These are phyloP conservation scores for Chlorella sp. DNA, from an alignment of 139 green algal species.

Conservation along the genomic window DNA sequence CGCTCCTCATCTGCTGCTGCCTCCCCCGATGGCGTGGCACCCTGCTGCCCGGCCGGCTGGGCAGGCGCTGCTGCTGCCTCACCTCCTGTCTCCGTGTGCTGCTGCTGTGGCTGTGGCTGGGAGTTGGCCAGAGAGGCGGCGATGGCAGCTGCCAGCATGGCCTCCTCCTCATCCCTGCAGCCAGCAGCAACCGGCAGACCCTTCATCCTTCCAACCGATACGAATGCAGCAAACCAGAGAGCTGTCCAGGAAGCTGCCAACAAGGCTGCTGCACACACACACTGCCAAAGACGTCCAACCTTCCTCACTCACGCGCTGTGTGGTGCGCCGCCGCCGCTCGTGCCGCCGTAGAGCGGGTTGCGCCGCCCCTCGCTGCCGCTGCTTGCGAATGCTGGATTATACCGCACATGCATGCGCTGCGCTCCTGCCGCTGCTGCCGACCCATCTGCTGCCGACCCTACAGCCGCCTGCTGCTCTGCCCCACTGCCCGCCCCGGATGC, in stretches of 20 bases:
- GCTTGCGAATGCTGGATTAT: background rate
- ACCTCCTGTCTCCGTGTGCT: background rate
- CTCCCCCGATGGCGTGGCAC: background rate
- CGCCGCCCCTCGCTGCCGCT: background rate
- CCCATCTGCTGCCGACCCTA: background rate
- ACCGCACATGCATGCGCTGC: background rate
- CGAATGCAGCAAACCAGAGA: no score
- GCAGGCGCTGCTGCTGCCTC: background rate
- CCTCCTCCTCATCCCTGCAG: constrained; percentile 48
- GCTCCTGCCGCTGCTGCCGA: background rate
- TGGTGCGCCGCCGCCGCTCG: background rate
- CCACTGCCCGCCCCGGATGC: background rate
- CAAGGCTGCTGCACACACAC: no score
- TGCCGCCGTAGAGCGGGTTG: background rate
- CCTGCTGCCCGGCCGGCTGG: background rate
- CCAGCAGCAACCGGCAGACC: background rate
- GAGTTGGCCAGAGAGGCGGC: constrained; percentile 29
- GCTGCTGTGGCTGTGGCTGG: background rate
- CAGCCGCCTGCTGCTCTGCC: background rate
- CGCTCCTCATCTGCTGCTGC: no score
- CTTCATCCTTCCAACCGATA: no score
- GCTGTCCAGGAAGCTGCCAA: no score
- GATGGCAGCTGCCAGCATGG: constrained; percentile 44
- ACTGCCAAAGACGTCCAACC: no score
- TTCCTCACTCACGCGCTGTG: background rate